Evolutionary conservation across 2,329 filamentous ascomycete genomes (phyloP).

Genomic region (Verticillium longisporum): DNA sequence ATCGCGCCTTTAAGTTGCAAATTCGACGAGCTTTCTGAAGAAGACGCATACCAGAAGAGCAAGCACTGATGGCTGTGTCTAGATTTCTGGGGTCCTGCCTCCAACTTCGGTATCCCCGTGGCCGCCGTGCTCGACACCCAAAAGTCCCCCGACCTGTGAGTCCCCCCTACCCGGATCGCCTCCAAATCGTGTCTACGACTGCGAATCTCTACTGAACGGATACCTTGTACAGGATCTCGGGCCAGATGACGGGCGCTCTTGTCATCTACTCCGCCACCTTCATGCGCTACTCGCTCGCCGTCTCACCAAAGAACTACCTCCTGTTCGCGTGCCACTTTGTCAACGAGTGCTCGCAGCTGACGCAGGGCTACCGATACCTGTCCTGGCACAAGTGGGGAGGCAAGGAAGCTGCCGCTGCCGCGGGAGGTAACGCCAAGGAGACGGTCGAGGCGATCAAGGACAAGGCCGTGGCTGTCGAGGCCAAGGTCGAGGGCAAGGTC

Average conservation of each 20-base stretch:
- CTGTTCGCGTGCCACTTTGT: conserved; percentile 65
- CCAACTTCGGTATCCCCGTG: conserved; percentile 82
- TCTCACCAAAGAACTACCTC: conserved; percentile 61
- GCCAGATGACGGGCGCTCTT: conserved; percentile 61
- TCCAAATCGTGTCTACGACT: background rate
- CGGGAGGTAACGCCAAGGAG: conserved; percentile 18
- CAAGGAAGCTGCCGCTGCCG: conserved; percentile 31
- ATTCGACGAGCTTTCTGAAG: background rate
- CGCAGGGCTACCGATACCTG: conserved; percentile 62
- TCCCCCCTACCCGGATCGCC: conserved; percentile 11
- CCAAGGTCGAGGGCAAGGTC: conserved; percentile 30
- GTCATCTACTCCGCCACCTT: conserved; percentile 64
- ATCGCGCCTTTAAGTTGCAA: background rate
- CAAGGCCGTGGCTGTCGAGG: conserved; percentile 32
- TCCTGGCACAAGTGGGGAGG: conserved; percentile 60
- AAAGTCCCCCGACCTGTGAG: conserved; percentile 79
- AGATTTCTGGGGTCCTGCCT: conserved; percentile 88
- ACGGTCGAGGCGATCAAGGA: conserved; percentile 35
- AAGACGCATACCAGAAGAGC: conserved; percentile 2
- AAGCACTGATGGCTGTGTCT: conserved; percentile 15
- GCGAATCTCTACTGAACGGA: background rate
- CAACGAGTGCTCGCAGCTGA: conserved; percentile 62
- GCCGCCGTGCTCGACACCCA: conserved; percentile 78
- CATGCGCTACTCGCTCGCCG: conserved; percentile 66
- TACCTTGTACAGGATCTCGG: conserved; percentile 52